A percentile compares a stretch with the other conserved stretches of the same genome.
Evolutionary conservation across 140 eudicot genomes (phyloP).

Genomic region (Stevia rebaudiana): DNA sequence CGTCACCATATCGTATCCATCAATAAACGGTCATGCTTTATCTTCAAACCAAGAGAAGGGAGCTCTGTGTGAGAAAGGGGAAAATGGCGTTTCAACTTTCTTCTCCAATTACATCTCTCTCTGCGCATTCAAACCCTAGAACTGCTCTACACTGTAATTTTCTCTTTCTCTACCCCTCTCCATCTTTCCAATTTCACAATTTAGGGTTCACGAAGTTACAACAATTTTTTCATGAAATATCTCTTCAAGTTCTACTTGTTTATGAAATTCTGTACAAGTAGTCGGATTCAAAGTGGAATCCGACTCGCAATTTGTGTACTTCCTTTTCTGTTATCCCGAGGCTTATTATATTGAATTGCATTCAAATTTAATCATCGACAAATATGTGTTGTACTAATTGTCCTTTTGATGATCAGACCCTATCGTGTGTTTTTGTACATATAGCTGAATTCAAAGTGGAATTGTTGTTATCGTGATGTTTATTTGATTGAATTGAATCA

Average conservation of each 20-base stretch:
- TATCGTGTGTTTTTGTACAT: too few relatives aligned
- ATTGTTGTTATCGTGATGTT: too few relatives aligned
- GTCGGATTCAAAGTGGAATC: background rate
- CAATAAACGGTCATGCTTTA: conserved; percentile 15
- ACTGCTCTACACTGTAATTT: conserved; percentile 30
- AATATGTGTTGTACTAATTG: too few relatives aligned
- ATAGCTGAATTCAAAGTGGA: too few relatives aligned
- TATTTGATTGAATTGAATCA: too few relatives aligned
- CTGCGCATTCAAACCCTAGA: conserved; percentile 28
- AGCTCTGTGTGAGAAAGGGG: conserved; percentile 16
- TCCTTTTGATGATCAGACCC: too few relatives aligned
- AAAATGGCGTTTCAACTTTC: conserved; percentile 55
- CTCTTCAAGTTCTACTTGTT: background rate
- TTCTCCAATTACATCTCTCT: conserved; percentile 32
- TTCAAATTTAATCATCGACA: too few relatives aligned
- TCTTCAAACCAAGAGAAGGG: background rate
- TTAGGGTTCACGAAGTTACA: conserved; percentile 9
- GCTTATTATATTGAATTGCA: too few relatives aligned
- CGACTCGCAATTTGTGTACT: background rate
- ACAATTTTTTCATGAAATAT: background rate
- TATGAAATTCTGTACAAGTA: background rate
- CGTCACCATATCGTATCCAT: conserved; percentile 23
- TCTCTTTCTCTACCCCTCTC: background rate
- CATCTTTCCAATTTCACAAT: background rate
- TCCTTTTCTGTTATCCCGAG: background rate